These are phyloP conservation scores for Echites panduratus DNA, from an alignment of 257 asterid species.

Conservation along the genomic window DNA sequence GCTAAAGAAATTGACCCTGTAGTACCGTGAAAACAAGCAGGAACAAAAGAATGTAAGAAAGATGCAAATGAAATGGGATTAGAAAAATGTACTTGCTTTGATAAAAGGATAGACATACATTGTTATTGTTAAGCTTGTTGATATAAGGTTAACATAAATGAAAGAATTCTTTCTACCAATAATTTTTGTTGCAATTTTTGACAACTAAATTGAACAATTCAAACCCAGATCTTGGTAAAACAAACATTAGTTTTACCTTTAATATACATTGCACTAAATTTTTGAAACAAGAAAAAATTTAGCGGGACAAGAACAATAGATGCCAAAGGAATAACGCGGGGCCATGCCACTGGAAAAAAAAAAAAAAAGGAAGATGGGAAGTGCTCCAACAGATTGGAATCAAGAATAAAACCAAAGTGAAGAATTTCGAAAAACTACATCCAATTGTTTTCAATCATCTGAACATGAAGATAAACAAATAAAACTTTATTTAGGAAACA, in stretches of 20 bases:
- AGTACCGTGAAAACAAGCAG: background rate
- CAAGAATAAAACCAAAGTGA: conserved; percentile 30
- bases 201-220: conserved; percentile 8
- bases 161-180: background rate
- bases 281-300: conserved; percentile 9
- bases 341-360: conserved; percentile 12
- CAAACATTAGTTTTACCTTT: background rate
- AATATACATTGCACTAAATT: background rate
- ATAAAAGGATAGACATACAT: background rate
- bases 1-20: background rate
- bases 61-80: background rate
- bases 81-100: conserved; percentile 3
- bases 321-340: conserved; percentile 23
- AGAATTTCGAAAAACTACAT: conserved; percentile 19
- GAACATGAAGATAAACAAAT: conserved; percentile 11
- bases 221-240: conserved; percentile 18
- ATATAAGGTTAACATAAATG: background rate
- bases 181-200: background rate
- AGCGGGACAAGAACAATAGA: conserved; percentile 18
- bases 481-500: background rate
- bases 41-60: conserved; percentile 14
- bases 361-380: conserved; percentile 4
- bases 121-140: background rate
- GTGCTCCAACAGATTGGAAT: conserved; percentile 32
- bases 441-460: conserved; percentile 20